Evolutionary conservation across 352 stramenopile genomes (phyloP), one percentile per base, ranked within the genome.

Genomic region (Pythium rishiriense): DNA sequence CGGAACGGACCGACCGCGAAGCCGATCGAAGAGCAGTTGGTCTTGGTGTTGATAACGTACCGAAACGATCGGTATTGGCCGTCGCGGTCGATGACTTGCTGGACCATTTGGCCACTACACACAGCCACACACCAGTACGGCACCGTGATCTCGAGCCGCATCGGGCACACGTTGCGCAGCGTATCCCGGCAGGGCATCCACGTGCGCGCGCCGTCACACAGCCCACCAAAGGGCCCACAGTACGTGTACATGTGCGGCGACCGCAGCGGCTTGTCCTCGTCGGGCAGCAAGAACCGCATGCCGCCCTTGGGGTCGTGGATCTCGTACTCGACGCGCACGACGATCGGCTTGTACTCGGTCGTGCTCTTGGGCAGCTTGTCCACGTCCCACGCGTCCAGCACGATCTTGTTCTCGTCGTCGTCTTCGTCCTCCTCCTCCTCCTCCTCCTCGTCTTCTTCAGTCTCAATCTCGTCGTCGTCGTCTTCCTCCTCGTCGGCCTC

Each of bases 181-280:
- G 83, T 91, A 46, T 95, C 86, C 29, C 86, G 73, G 46, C 84
- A 95, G 2, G 86, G 86, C 84, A 95, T 93, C 86, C 86, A 95
- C 24, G 83, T 90, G 39, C 86, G 81, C 26, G 86, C 86, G 25
- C 86, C 86, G 53, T 95, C 86, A 39, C 86, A 95, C 4, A 93
- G 72, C 3, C 84, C 86, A 1, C 86, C 86, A 62, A 93, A 93
- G 12, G 84, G 84, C 14, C 85, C 86, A 61, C 83, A 88, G 64
- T 91, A 90, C 59, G 86, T 91, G 76, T 95, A 95, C 86, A 95
- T 92, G 49, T 95, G 86, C 0, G 86, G 86, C 26, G 74, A 87
- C 17, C 84, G 75, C 62, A 86, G 87, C 15, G 86, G 79, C 42
- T 90, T 79, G 66, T 83, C 68, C 17, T 85, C 78, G 39, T 90